These are phyloP conservation scores for Apiospora marii DNA, from an alignment of 2,329 filamentous ascomycete genomes.

Conservation along the genomic window DNA sequence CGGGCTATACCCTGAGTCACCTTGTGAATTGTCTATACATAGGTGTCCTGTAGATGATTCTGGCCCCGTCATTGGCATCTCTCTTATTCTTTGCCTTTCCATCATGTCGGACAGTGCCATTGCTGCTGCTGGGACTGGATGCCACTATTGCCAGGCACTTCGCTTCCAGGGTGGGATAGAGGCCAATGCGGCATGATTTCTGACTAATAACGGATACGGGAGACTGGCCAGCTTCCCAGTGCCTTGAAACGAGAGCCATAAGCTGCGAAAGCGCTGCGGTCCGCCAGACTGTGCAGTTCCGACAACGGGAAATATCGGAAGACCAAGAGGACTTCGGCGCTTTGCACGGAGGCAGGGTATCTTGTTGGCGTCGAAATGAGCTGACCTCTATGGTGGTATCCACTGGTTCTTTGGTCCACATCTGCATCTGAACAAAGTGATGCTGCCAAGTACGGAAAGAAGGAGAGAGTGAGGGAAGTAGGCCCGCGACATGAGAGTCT, in stretches of 20 bases:
- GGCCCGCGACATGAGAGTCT: background rate
- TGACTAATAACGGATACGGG: slow-evolving; percentile 13
- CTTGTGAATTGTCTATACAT: background rate
- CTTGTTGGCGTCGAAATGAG: slow-evolving; percentile 1
- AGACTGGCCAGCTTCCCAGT: background rate
- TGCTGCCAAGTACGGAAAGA: slow-evolving; percentile 22
- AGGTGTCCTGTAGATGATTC: background rate
- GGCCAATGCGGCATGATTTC: background rate
- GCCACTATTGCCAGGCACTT: background rate
- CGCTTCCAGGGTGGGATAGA: background rate
- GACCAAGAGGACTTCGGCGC: slow-evolving; percentile 12
- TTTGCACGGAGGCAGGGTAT: slow-evolving; percentile 17
- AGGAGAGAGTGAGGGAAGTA: background rate
- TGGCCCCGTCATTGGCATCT: slow-evolving; percentile 1
- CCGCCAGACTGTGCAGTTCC: background rate
- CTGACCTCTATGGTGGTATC: slow-evolving; percentile 3
- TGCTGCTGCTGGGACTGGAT: background rate
- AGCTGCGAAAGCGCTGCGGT: slow-evolving; percentile 11
- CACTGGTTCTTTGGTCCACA: background rate
- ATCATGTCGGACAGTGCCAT: background rate
- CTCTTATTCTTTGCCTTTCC: background rate
- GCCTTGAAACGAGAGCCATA: background rate
- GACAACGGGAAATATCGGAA: slow-evolving; percentile 22
- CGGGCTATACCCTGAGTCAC: slow-evolving; percentile 6
- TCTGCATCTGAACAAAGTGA: background rate